Evolutionary conservation across 805 yeast species (phyloP).

Genomic region (Ogataea sp.): DNA sequence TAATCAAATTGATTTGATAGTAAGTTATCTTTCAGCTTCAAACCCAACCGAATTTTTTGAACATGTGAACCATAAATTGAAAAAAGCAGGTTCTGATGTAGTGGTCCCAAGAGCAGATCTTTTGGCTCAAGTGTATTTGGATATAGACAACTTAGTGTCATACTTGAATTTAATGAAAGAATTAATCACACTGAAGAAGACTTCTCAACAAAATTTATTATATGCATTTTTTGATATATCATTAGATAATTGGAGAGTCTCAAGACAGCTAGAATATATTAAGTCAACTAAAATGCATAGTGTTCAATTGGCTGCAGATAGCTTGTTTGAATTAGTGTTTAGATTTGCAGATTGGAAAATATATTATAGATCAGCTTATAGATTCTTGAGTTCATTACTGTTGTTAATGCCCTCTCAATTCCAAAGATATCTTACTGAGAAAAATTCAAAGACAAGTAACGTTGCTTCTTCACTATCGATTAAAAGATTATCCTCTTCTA

Average conservation of each 20-base stretch:
- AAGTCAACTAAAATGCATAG: conserved; percentile 10
- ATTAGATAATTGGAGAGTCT: conserved; percentile 40
- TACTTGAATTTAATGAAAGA: conserved; percentile 33
- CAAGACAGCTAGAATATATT: conserved; percentile 39
- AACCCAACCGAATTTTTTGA: conserved; percentile 36
- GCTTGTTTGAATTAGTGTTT: conserved; percentile 28
- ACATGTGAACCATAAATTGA: conserved; percentile 23
- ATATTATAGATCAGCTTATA: conserved; percentile 20
- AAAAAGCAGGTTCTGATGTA: conserved; percentile 24
- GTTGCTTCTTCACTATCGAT: neutral
- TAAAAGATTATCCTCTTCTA: conserved; percentile 15
- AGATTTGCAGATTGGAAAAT: conserved; percentile 21
- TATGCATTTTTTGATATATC: conserved; percentile 39
- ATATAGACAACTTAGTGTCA: conserved; percentile 25
- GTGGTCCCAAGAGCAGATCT: conserved; percentile 42
- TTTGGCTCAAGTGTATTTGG: conserved; percentile 34
- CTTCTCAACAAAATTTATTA: conserved; percentile 37
- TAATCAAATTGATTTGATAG: conserved; percentile 28
- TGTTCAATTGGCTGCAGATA: conserved; percentile 20
- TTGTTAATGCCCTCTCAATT: conserved; percentile 25
- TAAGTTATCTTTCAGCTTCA: conserved; percentile 41
- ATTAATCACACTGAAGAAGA: conserved; percentile 29
- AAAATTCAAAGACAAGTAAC: conserved; percentile 2
- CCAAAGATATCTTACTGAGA: conserved; percentile 17
- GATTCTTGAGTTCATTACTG: conserved; percentile 26